Base-by-base conservation (phyloP, 495 filamentous ascomycete genomes). In the Apodospora peruviana region DNA sequence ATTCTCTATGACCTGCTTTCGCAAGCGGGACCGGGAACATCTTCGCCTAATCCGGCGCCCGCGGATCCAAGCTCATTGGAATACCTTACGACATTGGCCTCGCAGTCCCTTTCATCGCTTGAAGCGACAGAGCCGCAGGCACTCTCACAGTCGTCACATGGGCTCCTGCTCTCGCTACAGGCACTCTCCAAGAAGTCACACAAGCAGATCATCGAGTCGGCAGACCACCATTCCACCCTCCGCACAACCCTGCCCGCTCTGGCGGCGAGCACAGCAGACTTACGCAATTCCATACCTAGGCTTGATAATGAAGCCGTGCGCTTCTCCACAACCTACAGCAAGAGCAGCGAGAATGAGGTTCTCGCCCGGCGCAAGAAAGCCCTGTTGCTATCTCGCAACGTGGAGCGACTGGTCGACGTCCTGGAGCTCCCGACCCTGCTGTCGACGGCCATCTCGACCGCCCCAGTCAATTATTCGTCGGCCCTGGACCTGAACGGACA, bases 401-500 rank as follows among this genome's bases (percentile, higher is more conserved):
- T 95, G 17, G 91, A 96, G 58, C 77, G 90, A 43, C 70, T 97
- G 14, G 85, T 90, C 18, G 91, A 96, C 60, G 85, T 99, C 21
- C 77, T 99, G 17, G 90, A 96, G 53, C 79, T 99, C 17, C 94
- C 94, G 2, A 86, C 87, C 1, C 71, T 97, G 27, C 81, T 99
- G 2, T 83, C 80, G n/a, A 80, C 83, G 12, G 64, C 72, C 38
- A 72, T 75, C 35, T 64, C 70, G 4, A 63, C 71, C 2, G 65
- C 68, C 5, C 67, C 72, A 0, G 66, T 69, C 51, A 93, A 87
- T 52, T 95, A 96, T 67, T 86, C 91, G 2, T 87, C 88, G 0
- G 91, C 91, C 1, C 74, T 99, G 38, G 94, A 99, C 58, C 73
- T 97, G 4, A 84, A 95, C 61, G 83, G 86, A n/a, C 94, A 96